Conservation (phyloP, 371 early-diverging fungal species). For the Mucor plumbeus region DNA sequence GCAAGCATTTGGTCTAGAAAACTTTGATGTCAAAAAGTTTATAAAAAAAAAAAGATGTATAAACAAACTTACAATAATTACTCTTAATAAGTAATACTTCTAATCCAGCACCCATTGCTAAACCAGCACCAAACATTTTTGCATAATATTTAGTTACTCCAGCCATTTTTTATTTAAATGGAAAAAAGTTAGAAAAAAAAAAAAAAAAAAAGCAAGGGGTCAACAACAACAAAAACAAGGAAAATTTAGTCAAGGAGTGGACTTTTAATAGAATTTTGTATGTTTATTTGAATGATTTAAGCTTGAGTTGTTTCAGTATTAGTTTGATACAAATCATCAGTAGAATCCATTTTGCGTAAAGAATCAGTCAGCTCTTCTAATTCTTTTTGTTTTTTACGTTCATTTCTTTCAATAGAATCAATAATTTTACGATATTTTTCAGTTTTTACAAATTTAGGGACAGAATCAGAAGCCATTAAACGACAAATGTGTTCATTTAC, state of each 20-base stretch:
- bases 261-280: background rate
- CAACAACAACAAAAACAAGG: background rate
- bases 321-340: background rate
- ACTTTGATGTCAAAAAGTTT: background rate
- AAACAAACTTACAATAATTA: constrained; percentile 47
- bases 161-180: constrained; percentile 7
- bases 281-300: constrained; percentile 5
- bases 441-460: constrained; percentile 80
- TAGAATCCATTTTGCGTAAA: constrained; percentile 3
- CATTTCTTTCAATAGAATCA: constrained; percentile 28
- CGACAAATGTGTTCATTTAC: constrained; percentile 76
- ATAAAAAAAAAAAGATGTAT: no score
- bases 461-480: constrained; percentile 79
- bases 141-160: constrained; percentile 38
- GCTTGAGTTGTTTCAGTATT: background rate
- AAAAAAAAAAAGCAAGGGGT: constrained; percentile 18
- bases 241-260: background rate
- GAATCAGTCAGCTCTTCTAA: constrained; percentile 17
- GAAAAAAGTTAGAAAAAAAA: background rate
- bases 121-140: constrained; percentile 49
- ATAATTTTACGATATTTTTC: constrained; percentile 58
- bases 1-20: constrained; percentile 52
- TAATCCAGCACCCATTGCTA: constrained; percentile 41
- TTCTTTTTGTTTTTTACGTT: constrained; percentile 31
- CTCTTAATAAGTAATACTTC: constrained; percentile 50